phyloP scores from a whole-genome alignment of 768 basidiomycete species.

The Phylloporus sp. region DNA sequence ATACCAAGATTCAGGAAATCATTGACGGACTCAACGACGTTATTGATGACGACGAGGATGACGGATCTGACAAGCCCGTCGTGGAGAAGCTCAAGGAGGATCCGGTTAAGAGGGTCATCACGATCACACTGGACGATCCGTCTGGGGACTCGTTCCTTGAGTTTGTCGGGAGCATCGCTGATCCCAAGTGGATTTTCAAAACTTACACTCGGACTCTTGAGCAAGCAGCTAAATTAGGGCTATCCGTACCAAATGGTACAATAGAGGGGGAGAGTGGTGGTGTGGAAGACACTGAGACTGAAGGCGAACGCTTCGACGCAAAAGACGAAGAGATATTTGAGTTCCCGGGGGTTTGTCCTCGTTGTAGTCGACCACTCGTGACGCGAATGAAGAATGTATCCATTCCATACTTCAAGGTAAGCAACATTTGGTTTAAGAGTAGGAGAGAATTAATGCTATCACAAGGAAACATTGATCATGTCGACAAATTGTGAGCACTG shows the following conservation, averaged over 20 bases:
- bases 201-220: slow-evolving; percentile 75
- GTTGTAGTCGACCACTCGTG: slow-evolving; percentile 77
- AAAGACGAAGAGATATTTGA: slow-evolving; percentile 83
- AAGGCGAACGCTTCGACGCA: slow-evolving; percentile 28
- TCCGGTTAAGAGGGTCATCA: slow-evolving; percentile 66
- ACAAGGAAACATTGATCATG: slow-evolving; percentile 93
- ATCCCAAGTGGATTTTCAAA: slow-evolving; percentile 89
- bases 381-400: slow-evolving; percentile 95
- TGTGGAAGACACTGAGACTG: slow-evolving; percentile 10
- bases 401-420: slow-evolving; percentile 96
- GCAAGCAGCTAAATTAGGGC: slow-evolving; percentile 78
- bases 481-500: slow-evolving; percentile 95
- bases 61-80: slow-evolving; percentile 25
- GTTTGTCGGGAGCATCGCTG: slow-evolving; percentile 79
- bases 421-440: not conserved
- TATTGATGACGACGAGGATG: slow-evolving; percentile 52
- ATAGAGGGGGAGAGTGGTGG: not conserved
- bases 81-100: slow-evolving; percentile 37
- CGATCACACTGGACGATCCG: slow-evolving; percentile 86
- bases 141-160: slow-evolving; percentile 97
- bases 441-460: not conserved
- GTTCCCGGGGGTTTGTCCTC: slow-evolving; percentile 86
- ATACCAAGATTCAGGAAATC: slow-evolving; percentile 70
- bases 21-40: slow-evolving; percentile 63
- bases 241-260: slow-evolving; percentile 42